A percentile compares a stretch with the other conserved stretches of the same genome.
Conservation (phyloP, 2,329 filamentous ascomycete species). For the Cordyceps javanica region DNA sequence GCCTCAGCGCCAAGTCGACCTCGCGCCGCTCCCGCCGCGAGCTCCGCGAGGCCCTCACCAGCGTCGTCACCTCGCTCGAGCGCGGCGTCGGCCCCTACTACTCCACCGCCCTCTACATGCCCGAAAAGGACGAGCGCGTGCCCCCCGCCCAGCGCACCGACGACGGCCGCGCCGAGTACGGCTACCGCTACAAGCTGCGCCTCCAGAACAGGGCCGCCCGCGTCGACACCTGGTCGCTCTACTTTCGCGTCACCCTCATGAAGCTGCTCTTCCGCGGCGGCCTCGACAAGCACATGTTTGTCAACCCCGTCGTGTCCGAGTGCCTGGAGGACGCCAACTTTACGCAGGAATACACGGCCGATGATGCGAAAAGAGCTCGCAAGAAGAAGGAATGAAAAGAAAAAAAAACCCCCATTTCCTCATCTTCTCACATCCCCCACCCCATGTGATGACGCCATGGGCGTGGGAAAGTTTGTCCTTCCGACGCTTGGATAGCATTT, state of each 20-base stretch:
- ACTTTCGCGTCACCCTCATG: constrained; percentile 41
- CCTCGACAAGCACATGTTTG: constrained; percentile 30
- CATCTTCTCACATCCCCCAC: not conserved
- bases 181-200: constrained; percentile 46
- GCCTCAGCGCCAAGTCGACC: constrained; percentile 41
- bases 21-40: constrained; percentile 44
- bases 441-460: not conserved
- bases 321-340: constrained; percentile 33
- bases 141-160: constrained; percentile 34
- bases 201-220: constrained; percentile 38
- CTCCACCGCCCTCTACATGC: constrained; percentile 39
- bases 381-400: constrained; percentile 6
- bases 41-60: constrained; percentile 42
- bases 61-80: constrained; percentile 49
- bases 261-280: constrained; percentile 43
- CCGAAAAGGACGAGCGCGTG: constrained; percentile 36
- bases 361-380: constrained; percentile 5
- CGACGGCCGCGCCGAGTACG: constrained; percentile 42
- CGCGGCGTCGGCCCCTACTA: constrained; percentile 49
- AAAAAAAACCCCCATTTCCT: too few relatives aligned
- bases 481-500: not conserved
- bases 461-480: too few relatives aligned
- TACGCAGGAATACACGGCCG: constrained; percentile 12
- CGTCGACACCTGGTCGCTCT: constrained; percentile 47
- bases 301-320: constrained; percentile 32